Evolutionary conservation across 2,329 filamentous ascomycete species (phyloP).

Genomic region (Paraphoma sp.): DNA sequence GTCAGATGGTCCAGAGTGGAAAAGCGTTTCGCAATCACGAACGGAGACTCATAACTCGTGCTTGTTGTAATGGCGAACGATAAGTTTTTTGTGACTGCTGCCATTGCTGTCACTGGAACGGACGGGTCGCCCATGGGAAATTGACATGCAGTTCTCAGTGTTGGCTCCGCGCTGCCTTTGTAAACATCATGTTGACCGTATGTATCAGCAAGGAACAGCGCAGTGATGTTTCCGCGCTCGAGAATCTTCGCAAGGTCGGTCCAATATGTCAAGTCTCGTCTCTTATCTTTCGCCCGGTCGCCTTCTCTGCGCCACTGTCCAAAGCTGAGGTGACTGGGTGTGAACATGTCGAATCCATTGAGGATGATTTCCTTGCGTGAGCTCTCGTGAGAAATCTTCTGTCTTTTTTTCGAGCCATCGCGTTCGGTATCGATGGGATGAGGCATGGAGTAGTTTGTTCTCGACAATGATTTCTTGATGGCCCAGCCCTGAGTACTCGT

Average conservation of each 20-base stretch:
- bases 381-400: not conserved
- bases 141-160: slow-evolving; percentile 66
- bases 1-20: slow-evolving; percentile 70
- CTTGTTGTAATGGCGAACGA: slow-evolving; percentile 70
- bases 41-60: slow-evolving; percentile 71
- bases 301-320: slow-evolving; percentile 13
- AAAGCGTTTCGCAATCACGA: slow-evolving; percentile 66
- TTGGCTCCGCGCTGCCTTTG: slow-evolving; percentile 54
- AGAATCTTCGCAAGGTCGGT: slow-evolving; percentile 35
- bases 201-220: slow-evolving; percentile 44
- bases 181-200: slow-evolving; percentile 69
- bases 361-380: slow-evolving; percentile 43
- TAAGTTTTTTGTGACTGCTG: slow-evolving; percentile 67
- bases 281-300: slow-evolving; percentile 16
- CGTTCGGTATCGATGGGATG: too few species aligned
- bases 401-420: not conserved
- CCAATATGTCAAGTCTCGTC: slow-evolving; percentile 22
- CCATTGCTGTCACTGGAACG: slow-evolving; percentile 68
- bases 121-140: slow-evolving; percentile 71
- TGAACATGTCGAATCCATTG: slow-evolving; percentile 46
- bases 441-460: not conserved
- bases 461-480: not conserved
- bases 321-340: slow-evolving; percentile 11
- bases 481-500: not conserved
- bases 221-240: slow-evolving; percentile 36